Evolutionary conservation across 2,329 filamentous ascomycete genomes (phyloP), one percentile per base, ranked within the genome.

Genomic region (Remersonia thermophila): DNA sequence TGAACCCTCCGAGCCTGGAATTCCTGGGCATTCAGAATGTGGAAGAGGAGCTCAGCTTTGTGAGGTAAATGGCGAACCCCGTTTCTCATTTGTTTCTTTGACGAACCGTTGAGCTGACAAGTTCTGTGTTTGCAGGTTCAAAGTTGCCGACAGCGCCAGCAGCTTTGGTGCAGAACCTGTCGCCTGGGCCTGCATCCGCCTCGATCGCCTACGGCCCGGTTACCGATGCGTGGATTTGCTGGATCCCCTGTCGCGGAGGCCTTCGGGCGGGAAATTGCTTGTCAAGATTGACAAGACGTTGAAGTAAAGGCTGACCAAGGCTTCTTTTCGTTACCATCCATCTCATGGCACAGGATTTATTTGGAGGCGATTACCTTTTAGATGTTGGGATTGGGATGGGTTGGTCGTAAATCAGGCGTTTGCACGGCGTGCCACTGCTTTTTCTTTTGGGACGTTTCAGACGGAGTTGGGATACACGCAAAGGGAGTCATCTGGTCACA

Each of bases 1-100:
- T 46, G 4, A 46, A 54, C 17, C 70, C 69, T 3, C 66, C 68
- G 38, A 58, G 58, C n/a, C 53, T 85, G 31, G 58, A 65, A 13
- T 86, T 84, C 52, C 58, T 61, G 26, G 65, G 66, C 25, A 59
- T 77, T 31, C 61, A 64, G 36, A 67, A 69, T 33, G 67, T 84
- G 9, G 67, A 81, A 11, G 75, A 82, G 50, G 71, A 80, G 47
- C 63, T 86, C 46, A 81, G 76, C 49, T 86, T 86, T 52, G 58
- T 86, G 23, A 71, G 77, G 80, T 85, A 58, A 65, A 78, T 15
- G 4, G 10, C 51, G 38, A 37, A 27, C 33, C 30, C 44, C 38
- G 16, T 32, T 30, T 32, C 29, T 40, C 39, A 1, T 4, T 7
- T 25, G 13, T 9, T 18, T 33, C 6, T 26, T 26, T n/a, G n/a